Base-by-base conservation (phyloP, 2,329 filamentous ascomycete genomes). In the Phaeosphaeriaceae sp. region DNA sequence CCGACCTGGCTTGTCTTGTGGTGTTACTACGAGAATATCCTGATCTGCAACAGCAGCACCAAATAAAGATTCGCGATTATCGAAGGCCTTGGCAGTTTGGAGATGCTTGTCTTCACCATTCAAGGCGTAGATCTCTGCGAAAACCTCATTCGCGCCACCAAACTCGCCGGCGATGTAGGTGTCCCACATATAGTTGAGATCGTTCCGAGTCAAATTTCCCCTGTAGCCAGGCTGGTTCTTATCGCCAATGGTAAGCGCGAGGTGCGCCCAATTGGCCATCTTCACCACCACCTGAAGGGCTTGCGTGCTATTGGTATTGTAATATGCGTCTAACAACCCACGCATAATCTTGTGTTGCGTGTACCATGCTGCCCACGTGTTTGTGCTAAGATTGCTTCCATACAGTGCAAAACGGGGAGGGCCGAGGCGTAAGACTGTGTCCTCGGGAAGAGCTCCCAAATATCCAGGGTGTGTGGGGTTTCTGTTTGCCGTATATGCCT, bases 121-220 rank as follows among this genome's bases (percentile, higher is more conserved):
- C 23, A 56, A 20, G 8, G 40, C 46, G 16, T 52, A 54, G 11
- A 57, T 57, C 16, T 57, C 50, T 12, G 54, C 39, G 20, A 50
- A 57, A 9, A 57, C 50, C 39, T 57, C 54, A 23, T 57, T 57
- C 2, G 54, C 54, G 6, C 54, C 50, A 16, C 54, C 54, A 30
- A 54, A 58, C 16, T 56, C 55, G 39, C 54, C 54, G 16, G 42
- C 54, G 35, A 58, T 58, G 39, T 58, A 58, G 6, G 43, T 35
- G 33, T 58, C 54, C 54, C 52, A 58, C 54, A 55, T 55, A 21
- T 50, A 58, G 23, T 58, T 58, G 46, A 58, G 54, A 37, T 58
- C 54, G n/a, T 28, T 35, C 15, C 54, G 36, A 2, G 54, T 58
- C 18, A 55, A 36, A 33, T 58, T 58, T 17, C 54, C 52, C 9